Evolutionary conservation across 257 asterid genomes (phyloP).

Genomic region (Nicotiana knightiana): DNA sequence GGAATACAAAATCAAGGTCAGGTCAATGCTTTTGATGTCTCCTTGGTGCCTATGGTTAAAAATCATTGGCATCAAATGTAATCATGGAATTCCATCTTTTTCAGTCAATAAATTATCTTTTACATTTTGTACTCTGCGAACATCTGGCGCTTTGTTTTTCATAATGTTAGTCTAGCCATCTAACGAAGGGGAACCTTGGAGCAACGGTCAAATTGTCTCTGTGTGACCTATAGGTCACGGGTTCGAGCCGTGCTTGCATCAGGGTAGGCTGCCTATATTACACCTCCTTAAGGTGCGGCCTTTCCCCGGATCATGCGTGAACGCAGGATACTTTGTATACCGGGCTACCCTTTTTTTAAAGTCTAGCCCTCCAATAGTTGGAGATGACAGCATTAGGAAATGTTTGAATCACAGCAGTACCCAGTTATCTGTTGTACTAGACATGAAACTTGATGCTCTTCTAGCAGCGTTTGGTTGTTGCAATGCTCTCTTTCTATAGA

Average conservation of each 20-base stretch:
- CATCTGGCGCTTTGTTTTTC: slow-evolving; percentile 27
- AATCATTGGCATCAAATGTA: slow-evolving; percentile 17
- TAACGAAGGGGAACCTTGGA: too few relatives aligned
- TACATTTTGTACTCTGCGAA: neutral
- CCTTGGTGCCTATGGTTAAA: slow-evolving; percentile 15
- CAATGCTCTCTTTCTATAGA: neutral
- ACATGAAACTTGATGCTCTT: neutral
- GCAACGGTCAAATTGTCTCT: too few relatives aligned
- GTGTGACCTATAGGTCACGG: too few relatives aligned
- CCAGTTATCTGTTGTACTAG: too few relatives aligned
- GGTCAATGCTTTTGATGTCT: slow-evolving; percentile 13
- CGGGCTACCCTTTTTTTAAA: too few relatives aligned
- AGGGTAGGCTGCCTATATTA: too few relatives aligned
- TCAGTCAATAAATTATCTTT: slow-evolving; percentile 9
- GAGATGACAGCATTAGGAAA: neutral
- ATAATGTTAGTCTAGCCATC: neutral
- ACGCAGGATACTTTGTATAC: too few relatives aligned
- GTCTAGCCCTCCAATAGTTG: too few relatives aligned
- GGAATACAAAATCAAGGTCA: neutral
- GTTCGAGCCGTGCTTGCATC: too few relatives aligned
- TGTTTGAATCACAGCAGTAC: neutral
- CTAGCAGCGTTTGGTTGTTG: neutral
- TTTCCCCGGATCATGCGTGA: too few relatives aligned
- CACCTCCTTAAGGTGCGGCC: too few relatives aligned
- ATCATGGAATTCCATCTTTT: slow-evolving; percentile 13